phyloP scores from a whole-genome alignment of 441 rosid genomes.

The Populus hybrid region DNA sequence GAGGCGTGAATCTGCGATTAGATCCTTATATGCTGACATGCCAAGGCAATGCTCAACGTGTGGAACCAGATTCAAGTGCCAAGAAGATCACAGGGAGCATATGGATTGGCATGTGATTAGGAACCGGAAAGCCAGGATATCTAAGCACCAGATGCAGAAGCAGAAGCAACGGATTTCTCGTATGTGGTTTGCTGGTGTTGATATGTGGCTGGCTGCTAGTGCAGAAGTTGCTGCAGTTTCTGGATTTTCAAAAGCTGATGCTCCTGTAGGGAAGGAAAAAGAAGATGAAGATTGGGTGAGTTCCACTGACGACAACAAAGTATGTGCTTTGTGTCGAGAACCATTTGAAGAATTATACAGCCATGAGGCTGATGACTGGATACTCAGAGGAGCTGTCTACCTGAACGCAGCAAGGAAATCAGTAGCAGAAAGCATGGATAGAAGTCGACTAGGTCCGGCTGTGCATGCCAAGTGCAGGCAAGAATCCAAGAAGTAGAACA shows the following conservation, averaged over 20 bases:
- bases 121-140: background rate
- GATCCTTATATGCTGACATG: background rate
- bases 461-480: conserved; percentile 7
- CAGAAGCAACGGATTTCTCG: background rate
- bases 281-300: background rate
- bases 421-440: background rate
- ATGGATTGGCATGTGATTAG: conserved; percentile 7
- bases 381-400: background rate
- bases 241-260: background rate
- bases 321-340: background rate
- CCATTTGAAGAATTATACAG: conserved; percentile 5
- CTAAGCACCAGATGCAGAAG: background rate
- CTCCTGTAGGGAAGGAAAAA: background rate
- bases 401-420: background rate
- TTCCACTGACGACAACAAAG: background rate
- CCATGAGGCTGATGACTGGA: conserved; percentile 1
- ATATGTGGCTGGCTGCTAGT: background rate
- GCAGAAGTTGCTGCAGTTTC: background rate
- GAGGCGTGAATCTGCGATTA: background rate
- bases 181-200: background rate
- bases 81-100: conserved; percentile 1
- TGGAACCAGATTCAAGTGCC: conserved; percentile 2
- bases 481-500: background rate
- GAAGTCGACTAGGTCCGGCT: background rate
- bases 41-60: conserved; percentile 4